Percentiles rank a stretch among this genome's conserved stretches.
Evolutionary conservation across 768 basidiomycete genomes (phyloP).

Genomic region (Arthromyces matolae): DNA sequence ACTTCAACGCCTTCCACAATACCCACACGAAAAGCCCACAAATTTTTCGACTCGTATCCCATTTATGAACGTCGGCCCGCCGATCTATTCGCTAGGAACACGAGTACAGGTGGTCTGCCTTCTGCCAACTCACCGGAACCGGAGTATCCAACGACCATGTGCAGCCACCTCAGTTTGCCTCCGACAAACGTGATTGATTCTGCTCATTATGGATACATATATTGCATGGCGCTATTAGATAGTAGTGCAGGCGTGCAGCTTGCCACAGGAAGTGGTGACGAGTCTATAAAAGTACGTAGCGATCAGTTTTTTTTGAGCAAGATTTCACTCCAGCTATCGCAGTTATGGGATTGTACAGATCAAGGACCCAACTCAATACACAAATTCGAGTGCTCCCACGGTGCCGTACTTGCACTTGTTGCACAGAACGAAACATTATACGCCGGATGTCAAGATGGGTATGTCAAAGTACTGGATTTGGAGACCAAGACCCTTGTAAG

Average conservation of each 20-base stretch:
- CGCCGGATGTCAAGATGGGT: slow-evolving; percentile 92
- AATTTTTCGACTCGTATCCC: slow-evolving; percentile 91
- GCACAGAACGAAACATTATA: slow-evolving; percentile 77
- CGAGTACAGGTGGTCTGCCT: slow-evolving; percentile 21
- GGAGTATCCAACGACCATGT: slow-evolving; percentile 25
- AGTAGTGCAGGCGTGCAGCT: slow-evolving; percentile 40
- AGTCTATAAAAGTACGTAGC: slow-evolving; percentile 71
- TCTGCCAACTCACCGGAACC: slow-evolving; percentile 28
- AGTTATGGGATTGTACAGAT: slow-evolving; percentile 67
- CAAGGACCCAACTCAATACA: slow-evolving; percentile 48
- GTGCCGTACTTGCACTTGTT: slow-evolving; percentile 81
- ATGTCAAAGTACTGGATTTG: slow-evolving; percentile 86
- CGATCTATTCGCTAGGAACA: slow-evolving; percentile 64
- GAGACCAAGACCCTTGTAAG: slow-evolving; percentile 86
- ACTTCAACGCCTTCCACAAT: slow-evolving; percentile 32
- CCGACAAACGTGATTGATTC: slow-evolving; percentile 74
- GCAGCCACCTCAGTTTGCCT: slow-evolving; percentile 52
- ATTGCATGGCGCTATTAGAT: slow-evolving; percentile 59
- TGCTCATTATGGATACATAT: slow-evolving; percentile 94
- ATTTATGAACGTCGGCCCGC: slow-evolving; percentile 64
- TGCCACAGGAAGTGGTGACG: slow-evolving; percentile 88
- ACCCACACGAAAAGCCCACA: slow-evolving; percentile 58
- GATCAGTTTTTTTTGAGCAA: not conserved
- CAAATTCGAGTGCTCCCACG: slow-evolving; percentile 67
- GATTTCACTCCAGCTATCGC: not conserved